These are phyloP conservation scores for Polytrichum formosum DNA, from an alignment of 225 moss, liverwort and hornwort genomes.

Conservation along the genomic window DNA sequence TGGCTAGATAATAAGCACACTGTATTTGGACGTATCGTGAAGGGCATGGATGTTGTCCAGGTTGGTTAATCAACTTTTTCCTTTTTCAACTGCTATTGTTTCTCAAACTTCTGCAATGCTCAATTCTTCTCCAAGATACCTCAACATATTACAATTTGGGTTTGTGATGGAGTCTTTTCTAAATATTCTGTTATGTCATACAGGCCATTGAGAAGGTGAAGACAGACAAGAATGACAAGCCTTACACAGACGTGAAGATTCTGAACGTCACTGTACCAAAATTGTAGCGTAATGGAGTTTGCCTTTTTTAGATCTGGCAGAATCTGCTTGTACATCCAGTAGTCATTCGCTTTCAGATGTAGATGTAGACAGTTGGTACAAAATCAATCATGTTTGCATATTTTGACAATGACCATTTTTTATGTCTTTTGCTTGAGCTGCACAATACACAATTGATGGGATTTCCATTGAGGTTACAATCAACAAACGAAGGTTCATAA, in stretches of 20 bases:
- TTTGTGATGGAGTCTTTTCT: too few relatives aligned
- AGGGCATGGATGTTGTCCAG: slow-evolving; percentile 99
- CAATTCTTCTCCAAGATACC: not conserved
- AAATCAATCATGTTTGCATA: too few relatives aligned
- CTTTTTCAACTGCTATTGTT: not conserved
- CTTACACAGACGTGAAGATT: slow-evolving; percentile 91
- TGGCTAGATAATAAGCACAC: slow-evolving; percentile 99
- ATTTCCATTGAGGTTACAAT: too few relatives aligned
- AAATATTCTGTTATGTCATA: slow-evolving; percentile 1
- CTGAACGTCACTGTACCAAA: slow-evolving; percentile 93
- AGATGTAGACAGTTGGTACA: too few relatives aligned
- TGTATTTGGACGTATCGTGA: slow-evolving; percentile 94
- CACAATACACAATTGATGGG: too few relatives aligned
- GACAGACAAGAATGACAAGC: slow-evolving; percentile 86
- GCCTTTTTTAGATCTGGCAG: not conserved
- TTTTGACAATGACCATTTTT: too few relatives aligned
- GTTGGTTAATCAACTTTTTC: slow-evolving; percentile 19
- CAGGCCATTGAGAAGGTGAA: slow-evolving; percentile 97
- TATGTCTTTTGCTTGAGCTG: too few relatives aligned
- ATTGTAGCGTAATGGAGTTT: slow-evolving; percentile 20
- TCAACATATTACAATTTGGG: not conserved
- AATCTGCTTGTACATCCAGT: not conserved
- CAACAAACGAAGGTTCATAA: too few relatives aligned
- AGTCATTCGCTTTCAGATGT: too few relatives aligned
- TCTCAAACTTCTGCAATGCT: not conserved